These are phyloP conservation scores for Plectranthus barbatus DNA, from an alignment of 257 asterid genomes.

Conservation along the genomic window DNA sequence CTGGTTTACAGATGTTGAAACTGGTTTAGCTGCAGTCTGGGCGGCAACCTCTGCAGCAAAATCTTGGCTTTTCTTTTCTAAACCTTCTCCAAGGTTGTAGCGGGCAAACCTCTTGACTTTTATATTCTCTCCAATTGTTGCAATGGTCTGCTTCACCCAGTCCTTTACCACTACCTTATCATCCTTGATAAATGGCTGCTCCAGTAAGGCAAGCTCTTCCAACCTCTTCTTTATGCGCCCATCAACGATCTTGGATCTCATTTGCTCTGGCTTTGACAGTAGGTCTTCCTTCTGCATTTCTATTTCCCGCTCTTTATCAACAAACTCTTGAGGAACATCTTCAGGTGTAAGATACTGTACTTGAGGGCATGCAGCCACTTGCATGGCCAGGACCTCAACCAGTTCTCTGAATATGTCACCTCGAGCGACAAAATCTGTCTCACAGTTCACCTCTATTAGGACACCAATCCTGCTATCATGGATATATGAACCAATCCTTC, in stretches of 20 bases:
- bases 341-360: slow-evolving; percentile 64
- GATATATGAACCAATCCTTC: slow-evolving; percentile 86
- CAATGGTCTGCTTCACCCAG: slow-evolving; percentile 88
- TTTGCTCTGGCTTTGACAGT: slow-evolving; percentile 80
- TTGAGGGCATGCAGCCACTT: slow-evolving; percentile 98
- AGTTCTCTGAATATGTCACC: slow-evolving; percentile 90
- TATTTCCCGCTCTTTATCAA: slow-evolving; percentile 65
- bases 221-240: slow-evolving; percentile 87
- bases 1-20: slow-evolving; percentile 37
- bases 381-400: slow-evolving; percentile 93
- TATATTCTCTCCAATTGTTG: slow-evolving; percentile 89
- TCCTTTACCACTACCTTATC: slow-evolving; percentile 85
- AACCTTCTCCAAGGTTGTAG: slow-evolving; percentile 91
- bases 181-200: slow-evolving; percentile 87
- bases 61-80: slow-evolving; percentile 89
- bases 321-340: slow-evolving; percentile 70
- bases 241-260: slow-evolving; percentile 87
- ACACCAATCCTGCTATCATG: slow-evolving; percentile 94
- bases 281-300: slow-evolving; percentile 97
- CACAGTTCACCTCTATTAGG: slow-evolving; percentile 84
- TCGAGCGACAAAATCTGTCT: slow-evolving; percentile 92
- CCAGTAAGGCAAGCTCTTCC: slow-evolving; percentile 72
- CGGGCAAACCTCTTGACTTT: slow-evolving; percentile 75
- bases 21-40: slow-evolving; percentile 69
- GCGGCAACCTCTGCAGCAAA: slow-evolving; percentile 99